These are phyloP conservation scores for Stagonosporopsis vannaccii DNA, from an alignment of 2,329 filamentous ascomycete species.

Conservation along the genomic window DNA sequence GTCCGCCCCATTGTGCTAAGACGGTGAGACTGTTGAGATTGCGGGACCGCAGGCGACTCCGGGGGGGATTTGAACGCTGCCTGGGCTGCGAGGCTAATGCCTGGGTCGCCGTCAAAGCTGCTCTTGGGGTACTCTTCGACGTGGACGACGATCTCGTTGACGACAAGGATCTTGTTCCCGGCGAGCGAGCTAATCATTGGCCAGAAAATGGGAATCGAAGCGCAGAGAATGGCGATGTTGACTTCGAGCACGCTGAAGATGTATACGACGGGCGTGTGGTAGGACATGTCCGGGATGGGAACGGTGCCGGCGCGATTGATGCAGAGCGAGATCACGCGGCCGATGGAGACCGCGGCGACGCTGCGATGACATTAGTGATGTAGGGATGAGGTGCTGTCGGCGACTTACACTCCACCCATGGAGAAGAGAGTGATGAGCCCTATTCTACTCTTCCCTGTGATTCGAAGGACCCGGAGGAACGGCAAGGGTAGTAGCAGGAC, in stretches of 20 bases:
- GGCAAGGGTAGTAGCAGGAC: conserved; percentile 42
- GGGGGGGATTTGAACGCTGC: conserved; percentile 17
- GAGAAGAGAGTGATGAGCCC: conserved; percentile 42
- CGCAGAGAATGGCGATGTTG: conserved; percentile 48
- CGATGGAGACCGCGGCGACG: conserved; percentile 37
- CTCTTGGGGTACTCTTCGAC: conserved; percentile 31
- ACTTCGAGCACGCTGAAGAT: conserved; percentile 48
- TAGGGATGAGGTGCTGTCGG: rapidly evolving
- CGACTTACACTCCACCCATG: conserved; percentile 45
- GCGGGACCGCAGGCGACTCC: neutral
- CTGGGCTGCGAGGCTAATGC: conserved; percentile 29
- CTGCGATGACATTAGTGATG: conserved; percentile 25
- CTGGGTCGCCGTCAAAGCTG: conserved; percentile 22
- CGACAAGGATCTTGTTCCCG: conserved; percentile 47
- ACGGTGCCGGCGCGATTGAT: conserved; percentile 42
- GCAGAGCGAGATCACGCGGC: conserved; percentile 39
- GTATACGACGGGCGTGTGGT: conserved; percentile 38
- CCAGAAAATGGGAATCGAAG: conserved; percentile 51
- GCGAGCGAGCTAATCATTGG: conserved; percentile 42
- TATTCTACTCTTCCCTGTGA: conserved; percentile 38
- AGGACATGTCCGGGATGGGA: conserved; percentile 43
- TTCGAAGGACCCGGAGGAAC: conserved; percentile 40
- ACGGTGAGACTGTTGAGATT: conserved; percentile 21
- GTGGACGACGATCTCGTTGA: conserved; percentile 49
- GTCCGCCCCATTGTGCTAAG: conserved; percentile 13